Evolutionary conservation across 2,329 filamentous ascomycete species (phyloP), one percentile per base, ranked within the genome.

Genomic region (Boeremia lycopersici): DNA sequence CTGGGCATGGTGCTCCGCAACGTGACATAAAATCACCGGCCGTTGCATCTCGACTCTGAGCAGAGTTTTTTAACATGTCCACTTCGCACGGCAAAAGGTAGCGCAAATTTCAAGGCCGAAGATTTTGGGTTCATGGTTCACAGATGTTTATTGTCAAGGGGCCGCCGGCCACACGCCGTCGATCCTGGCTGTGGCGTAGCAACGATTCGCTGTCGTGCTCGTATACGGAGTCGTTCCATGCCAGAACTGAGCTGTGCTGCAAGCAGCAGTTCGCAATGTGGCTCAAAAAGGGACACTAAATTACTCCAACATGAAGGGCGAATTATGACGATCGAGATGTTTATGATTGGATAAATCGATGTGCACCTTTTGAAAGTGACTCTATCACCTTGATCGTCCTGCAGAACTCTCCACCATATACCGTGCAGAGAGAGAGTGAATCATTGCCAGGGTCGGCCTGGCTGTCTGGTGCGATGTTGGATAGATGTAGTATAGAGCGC

Each of bases 401-500:
- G 41, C 48, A 42, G 31, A 17, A 11, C 29, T 15, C 17, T 41
- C 28, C 23, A 35, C 25, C 31, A 49, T 26, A n/a, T 23, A 46
- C 17, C 30, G 11, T 46, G 42, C 41, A 15, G 19, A 36, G 45
- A 55, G 60, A 62, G 59, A 66, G 30, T 35, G 57, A 61, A 58
- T 40, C 41, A 30, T 52, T 40, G 34, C 44, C 25, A 59, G 52
- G 31, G 53, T 44, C 59, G 61, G 50, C 55, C 41, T 52, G 34
- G 48, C 61, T 60, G 40, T 57, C 56, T 57, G 45, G 48, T 58
- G 60, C 48, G 61, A 60, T 62, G 56, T 53, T 49, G 15, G 48
- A 36, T 55, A 56, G 40, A 36, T 54, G 50, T 56, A 59, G 50
- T 62, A 65, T 57, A 64, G 52, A 64, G 62, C 65, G 63, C 61